A percentile compares a stretch with the other conserved stretches of the same genome.
These are phyloP conservation scores for Mortierella sp. DNA, from an alignment of 371 early-diverging fungal genomes.

Conservation along the genomic window DNA sequence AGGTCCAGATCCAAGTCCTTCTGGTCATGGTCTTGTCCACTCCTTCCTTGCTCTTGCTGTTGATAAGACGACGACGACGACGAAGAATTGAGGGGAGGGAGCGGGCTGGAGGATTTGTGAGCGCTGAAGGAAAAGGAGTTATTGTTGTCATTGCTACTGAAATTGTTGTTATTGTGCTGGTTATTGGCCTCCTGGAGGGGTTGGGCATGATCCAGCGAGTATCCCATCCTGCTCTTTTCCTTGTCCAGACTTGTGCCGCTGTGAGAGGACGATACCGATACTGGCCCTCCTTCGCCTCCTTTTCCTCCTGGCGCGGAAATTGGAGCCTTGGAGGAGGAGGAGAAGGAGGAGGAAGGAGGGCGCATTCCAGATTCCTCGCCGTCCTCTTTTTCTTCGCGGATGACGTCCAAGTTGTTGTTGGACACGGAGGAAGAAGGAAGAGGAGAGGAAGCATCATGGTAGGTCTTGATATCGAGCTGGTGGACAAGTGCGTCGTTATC, in stretches of 20 bases:
- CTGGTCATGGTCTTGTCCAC: background rate
- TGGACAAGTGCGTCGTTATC: background rate
- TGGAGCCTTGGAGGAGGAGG: background rate
- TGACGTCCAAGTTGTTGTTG: constrained; percentile 19
- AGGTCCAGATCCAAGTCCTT: background rate
- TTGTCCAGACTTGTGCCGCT: background rate
- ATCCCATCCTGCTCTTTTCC: background rate
- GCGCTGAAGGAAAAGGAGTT: background rate
- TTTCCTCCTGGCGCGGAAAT: background rate
- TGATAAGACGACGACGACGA: background rate
- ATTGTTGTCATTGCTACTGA: constrained; percentile 5
- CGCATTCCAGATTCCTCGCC: constrained; percentile 6
- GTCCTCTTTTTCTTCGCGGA: constrained; percentile 31
- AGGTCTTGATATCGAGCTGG: background rate
- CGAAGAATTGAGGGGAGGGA: constrained; percentile 9
- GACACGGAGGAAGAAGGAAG: background rate
- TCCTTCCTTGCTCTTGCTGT: background rate
- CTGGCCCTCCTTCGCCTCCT: background rate
- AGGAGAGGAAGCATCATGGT: background rate
- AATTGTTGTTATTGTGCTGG: background rate
- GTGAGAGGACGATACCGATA: background rate
- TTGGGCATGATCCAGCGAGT: background rate
- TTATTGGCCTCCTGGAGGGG: constrained; percentile 15
- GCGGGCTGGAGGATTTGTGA: constrained; percentile 2
- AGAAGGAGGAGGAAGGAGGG: background rate